Evolutionary conservation across 1,284 basidiomycete species (phyloP).

Genomic region (Thelephora terrestris): DNA sequence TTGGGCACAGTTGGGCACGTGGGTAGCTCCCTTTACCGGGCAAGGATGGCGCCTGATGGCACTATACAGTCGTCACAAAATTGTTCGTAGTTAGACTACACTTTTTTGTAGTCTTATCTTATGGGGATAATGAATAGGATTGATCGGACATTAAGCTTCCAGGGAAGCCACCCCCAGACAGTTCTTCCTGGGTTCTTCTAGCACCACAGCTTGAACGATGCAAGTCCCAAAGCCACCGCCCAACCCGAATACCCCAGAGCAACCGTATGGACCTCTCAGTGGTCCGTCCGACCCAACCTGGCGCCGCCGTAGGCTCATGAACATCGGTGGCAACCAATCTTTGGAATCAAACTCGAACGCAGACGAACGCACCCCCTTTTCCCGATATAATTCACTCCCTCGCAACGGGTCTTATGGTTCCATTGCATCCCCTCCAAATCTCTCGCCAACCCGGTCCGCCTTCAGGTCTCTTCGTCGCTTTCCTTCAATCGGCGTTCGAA

Average conservation of each 20-base stretch:
- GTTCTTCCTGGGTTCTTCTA: no score
- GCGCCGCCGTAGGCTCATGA: constrained; percentile 42
- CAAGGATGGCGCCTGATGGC: no score
- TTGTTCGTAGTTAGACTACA: no score
- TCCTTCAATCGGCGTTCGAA: constrained; percentile 24
- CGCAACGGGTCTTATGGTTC: constrained; percentile 37
- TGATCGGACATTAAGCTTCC: no score
- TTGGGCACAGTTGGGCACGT: no score
- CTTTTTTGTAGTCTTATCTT: no score
- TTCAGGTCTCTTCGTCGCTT: constrained; percentile 25
- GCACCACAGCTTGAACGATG: background rate
- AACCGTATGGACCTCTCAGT: constrained; percentile 23
- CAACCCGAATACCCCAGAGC: constrained; percentile 7
- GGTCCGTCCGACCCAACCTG: constrained; percentile 32
- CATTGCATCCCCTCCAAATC: constrained; percentile 22
- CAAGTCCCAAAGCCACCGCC: background rate
- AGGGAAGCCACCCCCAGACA: no score
- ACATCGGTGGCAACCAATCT: constrained; percentile 30
- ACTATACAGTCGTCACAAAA: no score
- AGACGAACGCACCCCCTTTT: constrained; percentile 18
- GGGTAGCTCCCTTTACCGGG: no score
- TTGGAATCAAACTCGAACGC: constrained; percentile 7
- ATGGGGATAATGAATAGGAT: no score
- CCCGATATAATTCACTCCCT: constrained; percentile 6
- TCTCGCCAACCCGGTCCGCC: constrained; percentile 17